Base-by-base conservation (phyloP, 2,329 filamentous ascomycete genomes). In the Blastomyces parvus region DNA sequence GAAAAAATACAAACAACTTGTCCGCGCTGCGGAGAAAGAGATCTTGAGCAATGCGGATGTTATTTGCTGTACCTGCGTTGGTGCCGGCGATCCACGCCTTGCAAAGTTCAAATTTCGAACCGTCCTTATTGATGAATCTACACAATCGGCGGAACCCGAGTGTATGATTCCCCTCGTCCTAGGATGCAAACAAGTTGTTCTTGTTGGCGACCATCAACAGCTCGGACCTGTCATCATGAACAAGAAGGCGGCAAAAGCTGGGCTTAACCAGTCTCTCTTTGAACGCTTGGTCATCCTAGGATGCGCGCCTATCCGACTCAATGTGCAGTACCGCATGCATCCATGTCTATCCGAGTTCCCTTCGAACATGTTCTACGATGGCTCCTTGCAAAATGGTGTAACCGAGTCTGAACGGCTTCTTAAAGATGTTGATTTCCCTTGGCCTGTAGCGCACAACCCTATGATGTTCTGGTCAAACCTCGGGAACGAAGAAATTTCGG, bases 381-480 rank as follows among this genome's bases (percentile, higher is more conserved):
- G 94, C 25, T 94, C 91, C 63, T 83, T 99, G 62, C 94, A 99
- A 76, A 99, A 99, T 70, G 94, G 94, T 73, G 90, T 99, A 57
- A 96, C 92, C 0, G 89, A 89, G 74, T 87, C 90, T 69, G 88
- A 96, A 72, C 88, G 94, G 65, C 83, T 97, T 67, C 88, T 93
- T 66, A 88, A 88, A 68, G 93, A 99, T 70, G 91, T 99, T 36
- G 94, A 99, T 76, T 99, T 99, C 75, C 94, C 94, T 14, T 99
- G 94, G 94, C 94, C 94, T 2, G 90, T 96, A 38, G 85, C 82
- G 25, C 93, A 97, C 74, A 91, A 87, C 69, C 94, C 94, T 2
- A 99, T 99, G 94, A 97, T 97, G 94, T 99, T 99, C 80, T 99
- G 94, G 94, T 96, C 91, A 33, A 99, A 99, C 74, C 81, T 97